Percentiles rank a stretch among this genome's conserved stretches.
Conservation (phyloP, 331 rosid species). For the Prunus yedoensis region DNA sequence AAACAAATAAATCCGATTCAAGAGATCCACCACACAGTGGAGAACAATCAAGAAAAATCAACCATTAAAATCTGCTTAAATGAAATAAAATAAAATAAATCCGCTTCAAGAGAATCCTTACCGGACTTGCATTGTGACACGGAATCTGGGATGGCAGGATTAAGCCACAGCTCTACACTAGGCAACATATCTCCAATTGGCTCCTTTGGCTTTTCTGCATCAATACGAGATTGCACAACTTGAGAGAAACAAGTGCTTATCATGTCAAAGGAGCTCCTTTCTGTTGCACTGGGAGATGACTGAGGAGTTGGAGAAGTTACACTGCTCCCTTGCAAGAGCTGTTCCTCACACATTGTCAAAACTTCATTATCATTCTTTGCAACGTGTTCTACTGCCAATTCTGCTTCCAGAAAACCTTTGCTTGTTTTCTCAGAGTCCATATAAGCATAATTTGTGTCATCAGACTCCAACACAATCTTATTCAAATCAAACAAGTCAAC, state of each 20-base stretch:
- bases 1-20: too few relatives aligned
- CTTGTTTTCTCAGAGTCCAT: background rate
- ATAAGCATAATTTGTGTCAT: background rate
- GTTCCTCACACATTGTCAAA: background rate
- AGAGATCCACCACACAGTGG: too few relatives aligned
- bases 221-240: background rate
- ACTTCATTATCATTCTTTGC: background rate
- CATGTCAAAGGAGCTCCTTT: too few relatives aligned
- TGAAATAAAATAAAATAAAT: background rate
- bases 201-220: background rate
- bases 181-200: background rate
- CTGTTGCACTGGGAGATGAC: background rate
- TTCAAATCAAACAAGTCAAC: background rate
- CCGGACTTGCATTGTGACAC: slow-evolving; percentile 5
- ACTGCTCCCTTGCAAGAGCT: background rate
- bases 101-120: background rate
- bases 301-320: background rate
- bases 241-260: background rate
- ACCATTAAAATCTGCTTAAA: background rate
- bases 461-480: background rate
- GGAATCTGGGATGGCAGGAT: background rate
- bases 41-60: background rate
- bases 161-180: background rate
- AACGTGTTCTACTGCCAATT: background rate
- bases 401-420: background rate